A percentile compares a stretch with the other conserved stretches of the same genome.
These are phyloP conservation scores for Melanomma pulvis-pyrius DNA, from an alignment of 495 filamentous ascomycete genomes.

Conservation along the genomic window DNA sequence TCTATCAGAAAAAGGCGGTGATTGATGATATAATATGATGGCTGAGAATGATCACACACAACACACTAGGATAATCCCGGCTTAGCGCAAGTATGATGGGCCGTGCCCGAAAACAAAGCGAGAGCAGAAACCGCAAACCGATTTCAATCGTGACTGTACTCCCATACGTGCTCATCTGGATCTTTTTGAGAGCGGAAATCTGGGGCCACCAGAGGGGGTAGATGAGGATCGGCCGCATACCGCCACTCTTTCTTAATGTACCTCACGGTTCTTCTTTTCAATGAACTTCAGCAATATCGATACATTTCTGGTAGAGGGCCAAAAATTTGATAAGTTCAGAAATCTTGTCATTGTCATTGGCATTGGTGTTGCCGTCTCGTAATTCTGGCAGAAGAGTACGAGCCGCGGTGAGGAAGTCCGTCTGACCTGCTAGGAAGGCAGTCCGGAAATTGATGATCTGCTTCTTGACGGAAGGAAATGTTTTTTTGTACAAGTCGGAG, in stretches of 20 bases:
- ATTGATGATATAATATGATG: too few relatives aligned
- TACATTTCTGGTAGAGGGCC: too few relatives aligned
- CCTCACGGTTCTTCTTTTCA: too few relatives aligned
- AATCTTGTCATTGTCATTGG: not conserved
- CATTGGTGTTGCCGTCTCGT: not conserved
- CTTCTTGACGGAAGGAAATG: not conserved
- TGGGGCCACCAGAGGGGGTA: conserved; percentile 5
- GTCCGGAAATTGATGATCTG: not conserved
- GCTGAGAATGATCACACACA: too few relatives aligned
- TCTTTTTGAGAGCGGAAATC: conserved; percentile 6
- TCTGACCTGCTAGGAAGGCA: not conserved
- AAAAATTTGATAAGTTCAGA: too few relatives aligned
- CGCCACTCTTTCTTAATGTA: conserved; percentile 10
- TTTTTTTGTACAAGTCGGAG: not conserved
- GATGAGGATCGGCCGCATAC: conserved; percentile 7
- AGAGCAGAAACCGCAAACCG: too few relatives aligned
- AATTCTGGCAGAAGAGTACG: not conserved
- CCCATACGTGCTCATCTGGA: conserved; percentile 16
- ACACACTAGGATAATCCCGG: too few relatives aligned
- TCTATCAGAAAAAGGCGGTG: too few relatives aligned
- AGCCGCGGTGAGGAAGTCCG: not conserved
- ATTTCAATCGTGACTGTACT: too few relatives aligned
- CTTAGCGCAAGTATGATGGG: too few relatives aligned
- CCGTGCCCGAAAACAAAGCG: too few relatives aligned
- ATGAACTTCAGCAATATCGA: too few relatives aligned